phyloP scores from a whole-genome alignment of 139 green algal species.

The Picochlorum sp. region DNA sequence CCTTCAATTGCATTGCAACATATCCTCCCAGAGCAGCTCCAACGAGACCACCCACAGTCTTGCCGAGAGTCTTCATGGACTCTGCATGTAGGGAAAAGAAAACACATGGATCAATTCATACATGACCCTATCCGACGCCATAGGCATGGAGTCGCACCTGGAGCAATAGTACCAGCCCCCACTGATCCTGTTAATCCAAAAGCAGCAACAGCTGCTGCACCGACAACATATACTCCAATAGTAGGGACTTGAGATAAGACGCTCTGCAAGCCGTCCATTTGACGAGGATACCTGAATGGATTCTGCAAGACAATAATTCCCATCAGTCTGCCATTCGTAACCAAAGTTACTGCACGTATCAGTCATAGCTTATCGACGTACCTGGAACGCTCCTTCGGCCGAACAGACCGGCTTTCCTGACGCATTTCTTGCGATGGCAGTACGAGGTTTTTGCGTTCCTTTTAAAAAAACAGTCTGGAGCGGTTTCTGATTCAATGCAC shows the following conservation, averaged over 20 bases:
- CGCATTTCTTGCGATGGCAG: too few relatives aligned
- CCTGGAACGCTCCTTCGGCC: too few relatives aligned
- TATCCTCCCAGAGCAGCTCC: conserved; percentile 34
- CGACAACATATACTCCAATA: conserved; percentile 47
- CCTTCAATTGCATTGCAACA: conserved; percentile 33
- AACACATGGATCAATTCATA: background rate
- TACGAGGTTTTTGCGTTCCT: too few relatives aligned
- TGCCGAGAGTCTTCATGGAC: conserved; percentile 25
- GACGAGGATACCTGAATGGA: conserved; percentile 30
- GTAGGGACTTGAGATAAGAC: conserved; percentile 46
- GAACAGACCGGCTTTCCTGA: too few relatives aligned
- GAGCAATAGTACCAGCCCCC: conserved; percentile 8
- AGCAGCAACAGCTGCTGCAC: conserved; percentile 30
- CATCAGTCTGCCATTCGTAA: background rate
- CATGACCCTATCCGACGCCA: too few relatives aligned
- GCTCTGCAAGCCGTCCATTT: conserved; percentile 49
- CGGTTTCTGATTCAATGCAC: background rate
- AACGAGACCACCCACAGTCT: conserved; percentile 30
- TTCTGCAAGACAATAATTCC: conserved; percentile 24
- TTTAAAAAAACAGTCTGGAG: too few relatives aligned
- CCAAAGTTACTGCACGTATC: too few relatives aligned
- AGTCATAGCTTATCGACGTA: too few relatives aligned
- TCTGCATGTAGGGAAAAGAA: conserved; percentile 17
- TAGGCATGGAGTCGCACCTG: conserved; percentile 31
- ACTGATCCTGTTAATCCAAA: conserved; percentile 27